Percentiles rank a stretch among this genome's conserved stretches.
Evolutionary conservation across 2,329 filamentous ascomycete species (phyloP).

Genomic region (Nothophaeocryptopus gaeumannii): DNA sequence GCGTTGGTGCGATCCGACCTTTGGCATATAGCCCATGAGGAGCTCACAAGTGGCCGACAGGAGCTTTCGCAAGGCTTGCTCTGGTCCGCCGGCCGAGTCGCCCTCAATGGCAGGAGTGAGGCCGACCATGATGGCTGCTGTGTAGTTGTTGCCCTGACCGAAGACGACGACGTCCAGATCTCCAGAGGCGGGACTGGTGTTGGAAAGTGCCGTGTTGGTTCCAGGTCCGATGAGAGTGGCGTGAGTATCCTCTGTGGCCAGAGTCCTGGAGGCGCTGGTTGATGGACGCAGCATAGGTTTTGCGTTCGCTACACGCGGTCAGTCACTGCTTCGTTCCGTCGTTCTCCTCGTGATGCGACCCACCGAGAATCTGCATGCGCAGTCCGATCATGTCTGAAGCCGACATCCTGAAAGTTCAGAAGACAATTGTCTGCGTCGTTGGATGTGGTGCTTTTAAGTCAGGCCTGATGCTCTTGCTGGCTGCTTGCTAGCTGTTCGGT

Average conservation of each 20-base stretch:
- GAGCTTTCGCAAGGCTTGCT: slow-evolving; percentile 26
- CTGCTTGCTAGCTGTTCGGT: no score
- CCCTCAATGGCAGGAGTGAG: slow-evolving; percentile 28
- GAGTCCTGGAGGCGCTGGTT: background rate
- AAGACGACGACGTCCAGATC: slow-evolving; percentile 26
- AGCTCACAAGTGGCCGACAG: slow-evolving; percentile 27
- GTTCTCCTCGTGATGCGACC: background rate
- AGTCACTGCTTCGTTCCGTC: slow-evolving; percentile 10
- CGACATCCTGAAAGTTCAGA: slow-evolving; percentile 6
- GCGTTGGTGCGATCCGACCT: slow-evolving; percentile 27
- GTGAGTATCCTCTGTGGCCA: slow-evolving; percentile 8
- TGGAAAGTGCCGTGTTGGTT: background rate
- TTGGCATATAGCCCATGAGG: slow-evolving; percentile 21
- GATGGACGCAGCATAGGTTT: slow-evolving; percentile 18
- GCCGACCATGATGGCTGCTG: slow-evolving; percentile 22
- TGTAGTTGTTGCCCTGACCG: slow-evolving; percentile 16
- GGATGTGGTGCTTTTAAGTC: background rate
- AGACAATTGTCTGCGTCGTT: background rate
- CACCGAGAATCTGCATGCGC: slow-evolving; percentile 23
- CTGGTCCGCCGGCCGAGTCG: slow-evolving; percentile 14
- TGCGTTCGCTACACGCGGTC: slow-evolving; percentile 22
- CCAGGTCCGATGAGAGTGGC: slow-evolving; percentile 2
- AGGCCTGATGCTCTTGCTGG: no score
- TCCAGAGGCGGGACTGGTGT: background rate
- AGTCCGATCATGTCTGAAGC: slow-evolving; percentile 17